Evolutionary conservation across 225 moss, liverwort and hornwort genomes (phyloP).

Genomic region (Rhytidiadelphus loreus): DNA sequence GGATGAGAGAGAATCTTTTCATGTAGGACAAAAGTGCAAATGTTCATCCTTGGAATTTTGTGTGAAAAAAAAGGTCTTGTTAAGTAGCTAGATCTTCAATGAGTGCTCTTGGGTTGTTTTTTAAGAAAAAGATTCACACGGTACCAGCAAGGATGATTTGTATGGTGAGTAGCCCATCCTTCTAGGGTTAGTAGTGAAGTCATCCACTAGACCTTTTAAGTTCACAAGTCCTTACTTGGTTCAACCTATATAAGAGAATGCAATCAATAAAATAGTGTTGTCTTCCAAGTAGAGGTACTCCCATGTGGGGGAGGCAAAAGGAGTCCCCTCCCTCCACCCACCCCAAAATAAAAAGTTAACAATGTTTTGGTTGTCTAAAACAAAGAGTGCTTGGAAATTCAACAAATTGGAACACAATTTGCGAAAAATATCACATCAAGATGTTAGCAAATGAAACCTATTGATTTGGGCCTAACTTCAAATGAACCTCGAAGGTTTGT

Average conservation of each 20-base stretch:
- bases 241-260: not conserved
- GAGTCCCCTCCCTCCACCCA: not conserved
- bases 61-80: not conserved
- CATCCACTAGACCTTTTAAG: not conserved
- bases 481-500: too few relatives aligned
- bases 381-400: too few relatives aligned
- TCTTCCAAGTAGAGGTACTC: accelerated
- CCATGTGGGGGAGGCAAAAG: not conserved
- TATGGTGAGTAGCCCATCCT: accelerated
- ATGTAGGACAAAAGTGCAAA: not conserved
- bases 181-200: not conserved
- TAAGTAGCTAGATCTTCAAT: not conserved
- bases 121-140: not conserved
- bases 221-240: not conserved
- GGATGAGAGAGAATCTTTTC: not conserved
- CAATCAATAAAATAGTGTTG: not conserved
- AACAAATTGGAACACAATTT: too few relatives aligned
- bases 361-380: too few relatives aligned
- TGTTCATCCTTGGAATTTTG: too few relatives aligned
- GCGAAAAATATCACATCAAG: too few relatives aligned
- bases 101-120: not conserved
- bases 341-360: not conserved
- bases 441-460: too few relatives aligned
- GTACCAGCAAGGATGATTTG: accelerated
- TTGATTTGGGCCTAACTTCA: too few relatives aligned